Conservation (phyloP, 768 basidiomycete species). For the Agrocybe pediades region DNA sequence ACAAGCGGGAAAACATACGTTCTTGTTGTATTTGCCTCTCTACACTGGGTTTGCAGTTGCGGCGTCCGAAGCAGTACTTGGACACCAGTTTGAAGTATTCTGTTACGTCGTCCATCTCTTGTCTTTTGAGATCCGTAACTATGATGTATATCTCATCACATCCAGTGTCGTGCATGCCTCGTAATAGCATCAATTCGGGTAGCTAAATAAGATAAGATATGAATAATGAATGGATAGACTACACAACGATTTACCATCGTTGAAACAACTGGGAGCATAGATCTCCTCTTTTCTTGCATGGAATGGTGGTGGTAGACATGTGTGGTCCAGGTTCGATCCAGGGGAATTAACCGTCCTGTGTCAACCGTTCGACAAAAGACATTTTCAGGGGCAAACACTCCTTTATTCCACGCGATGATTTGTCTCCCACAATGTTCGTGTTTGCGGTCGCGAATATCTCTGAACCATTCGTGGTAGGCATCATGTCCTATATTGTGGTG, state of each 20-base stretch:
- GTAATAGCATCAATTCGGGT: slow-evolving; percentile 76
- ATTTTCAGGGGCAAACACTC: slow-evolving; percentile 78
- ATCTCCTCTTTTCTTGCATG: slow-evolving; percentile 69
- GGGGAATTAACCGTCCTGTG: slow-evolving; percentile 74
- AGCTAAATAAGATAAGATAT: slow-evolving; percentile 41
- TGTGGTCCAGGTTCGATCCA: slow-evolving; percentile 82
- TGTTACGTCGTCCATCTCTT: slow-evolving; percentile 81
- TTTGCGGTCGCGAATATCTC: slow-evolving; percentile 65
- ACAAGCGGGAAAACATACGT: slow-evolving; percentile 46
- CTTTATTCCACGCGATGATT: slow-evolving; percentile 63
- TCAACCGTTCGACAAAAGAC: slow-evolving; percentile 80
- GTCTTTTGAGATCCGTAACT: slow-evolving; percentile 75
- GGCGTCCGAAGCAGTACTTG: slow-evolving; percentile 62
- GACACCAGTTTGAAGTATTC: slow-evolving; percentile 80
- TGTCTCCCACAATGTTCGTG: slow-evolving; percentile 53
- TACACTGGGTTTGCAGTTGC: slow-evolving; percentile 64
- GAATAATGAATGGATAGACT: not conserved
- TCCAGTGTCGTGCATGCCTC: slow-evolving; percentile 80
- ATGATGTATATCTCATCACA: slow-evolving; percentile 81
- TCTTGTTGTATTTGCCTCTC: slow-evolving; percentile 69
- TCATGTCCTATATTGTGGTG: slow-evolving; percentile 62
- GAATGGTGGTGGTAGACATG: slow-evolving; percentile 79
- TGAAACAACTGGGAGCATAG: slow-evolving; percentile 81
- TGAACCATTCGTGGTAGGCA: slow-evolving; percentile 79
- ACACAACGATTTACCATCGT: slow-evolving; percentile 61